A percentile compares a stretch with the other conserved stretches of the same genome.
Evolutionary conservation across 2,329 filamentous ascomycete species (phyloP).

Genomic region (Exophiala viscosa): DNA sequence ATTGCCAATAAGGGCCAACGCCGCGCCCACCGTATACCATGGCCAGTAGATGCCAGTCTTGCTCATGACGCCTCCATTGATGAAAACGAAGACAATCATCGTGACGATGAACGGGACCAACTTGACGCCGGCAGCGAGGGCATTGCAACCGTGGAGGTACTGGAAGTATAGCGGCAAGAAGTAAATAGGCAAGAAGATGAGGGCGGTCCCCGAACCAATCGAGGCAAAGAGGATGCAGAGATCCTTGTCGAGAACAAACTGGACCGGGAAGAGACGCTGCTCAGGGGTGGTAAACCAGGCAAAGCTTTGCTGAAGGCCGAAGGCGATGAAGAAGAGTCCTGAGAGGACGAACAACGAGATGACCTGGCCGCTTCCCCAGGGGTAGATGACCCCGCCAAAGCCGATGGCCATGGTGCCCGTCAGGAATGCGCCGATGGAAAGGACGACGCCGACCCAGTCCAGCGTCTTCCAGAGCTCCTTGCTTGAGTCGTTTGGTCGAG

Average conservation of each 20-base stretch:
- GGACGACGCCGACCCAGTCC: slow-evolving; percentile 46
- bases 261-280: slow-evolving; percentile 47
- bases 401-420: slow-evolving; percentile 32
- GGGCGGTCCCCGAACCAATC: slow-evolving; percentile 35
- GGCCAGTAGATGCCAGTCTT: slow-evolving; percentile 29
- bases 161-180: slow-evolving; percentile 56
- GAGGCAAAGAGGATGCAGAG: slow-evolving; percentile 44
- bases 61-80: slow-evolving; percentile 26
- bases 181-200: slow-evolving; percentile 45
- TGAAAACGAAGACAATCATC: slow-evolving; percentile 26
- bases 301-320: slow-evolving; percentile 47
- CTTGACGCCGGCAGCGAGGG: slow-evolving; percentile 30
- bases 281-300: slow-evolving; percentile 43
- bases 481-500: slow-evolving; percentile 23
- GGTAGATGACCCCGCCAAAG: slow-evolving; percentile 49
- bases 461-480: slow-evolving; percentile 27
- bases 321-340: slow-evolving; percentile 43
- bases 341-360: slow-evolving; percentile 50
- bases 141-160: slow-evolving; percentile 45
- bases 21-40: slow-evolving; percentile 31
- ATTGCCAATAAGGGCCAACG: slow-evolving; percentile 26
- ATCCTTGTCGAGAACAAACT: slow-evolving; percentile 40
- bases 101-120: slow-evolving; percentile 33
- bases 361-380: slow-evolving; percentile 44
- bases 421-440: slow-evolving; percentile 39